phyloP scores from a whole-genome alignment of 2,329 filamentous ascomycete species.

The Biscogniauxia marginata region DNA sequence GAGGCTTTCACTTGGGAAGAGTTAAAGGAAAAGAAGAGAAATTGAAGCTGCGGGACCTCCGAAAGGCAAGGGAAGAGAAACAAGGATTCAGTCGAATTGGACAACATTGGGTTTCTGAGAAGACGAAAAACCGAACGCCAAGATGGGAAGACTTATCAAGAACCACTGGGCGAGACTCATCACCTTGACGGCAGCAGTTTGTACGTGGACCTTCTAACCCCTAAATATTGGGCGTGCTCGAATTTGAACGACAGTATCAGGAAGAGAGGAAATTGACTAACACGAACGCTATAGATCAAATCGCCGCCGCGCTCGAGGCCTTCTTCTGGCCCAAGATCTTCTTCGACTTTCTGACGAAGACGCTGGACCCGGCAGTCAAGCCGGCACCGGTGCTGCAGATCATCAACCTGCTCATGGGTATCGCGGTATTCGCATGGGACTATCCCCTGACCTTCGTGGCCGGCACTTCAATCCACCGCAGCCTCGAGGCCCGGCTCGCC shows the following conservation, averaged over 20 bases:
- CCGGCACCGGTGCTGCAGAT: conserved; percentile 87
- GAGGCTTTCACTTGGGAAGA: conserved; percentile 16
- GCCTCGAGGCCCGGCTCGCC: conserved; percentile 81
- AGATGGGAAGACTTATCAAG: conserved; percentile 98
- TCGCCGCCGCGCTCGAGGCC: conserved; percentile 76
- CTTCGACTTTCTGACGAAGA: conserved; percentile 93
- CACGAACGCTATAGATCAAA: conserved; percentile 67
- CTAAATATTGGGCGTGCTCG: neutral
- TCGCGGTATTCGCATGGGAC: conserved; percentile 81
- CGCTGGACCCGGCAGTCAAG: conserved; percentile 81
- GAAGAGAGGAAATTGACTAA: conserved; percentile 24
- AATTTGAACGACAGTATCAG: neutral
- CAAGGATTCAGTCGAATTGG: conserved; percentile 3
- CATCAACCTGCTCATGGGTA: conserved; percentile 80
- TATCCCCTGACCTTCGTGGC: conserved; percentile 82
- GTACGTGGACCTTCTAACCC: conserved; percentile 34
- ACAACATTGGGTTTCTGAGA: conserved; percentile 7
- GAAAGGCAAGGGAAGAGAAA: conserved; percentile 16
- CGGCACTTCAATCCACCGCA: conserved; percentile 76
- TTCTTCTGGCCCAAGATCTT: conserved; percentile 99
- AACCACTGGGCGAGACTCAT: conserved; percentile 98
- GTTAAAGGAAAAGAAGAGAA: conserved; percentile 15
- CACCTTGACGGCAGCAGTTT: conserved; percentile 73
- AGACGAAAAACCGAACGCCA: conserved; percentile 26
- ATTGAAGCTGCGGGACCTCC: conserved; percentile 16